Base-by-base conservation (phyloP, 768 basidiomycete genomes). In the Rhizopogon roseolus region DNA sequence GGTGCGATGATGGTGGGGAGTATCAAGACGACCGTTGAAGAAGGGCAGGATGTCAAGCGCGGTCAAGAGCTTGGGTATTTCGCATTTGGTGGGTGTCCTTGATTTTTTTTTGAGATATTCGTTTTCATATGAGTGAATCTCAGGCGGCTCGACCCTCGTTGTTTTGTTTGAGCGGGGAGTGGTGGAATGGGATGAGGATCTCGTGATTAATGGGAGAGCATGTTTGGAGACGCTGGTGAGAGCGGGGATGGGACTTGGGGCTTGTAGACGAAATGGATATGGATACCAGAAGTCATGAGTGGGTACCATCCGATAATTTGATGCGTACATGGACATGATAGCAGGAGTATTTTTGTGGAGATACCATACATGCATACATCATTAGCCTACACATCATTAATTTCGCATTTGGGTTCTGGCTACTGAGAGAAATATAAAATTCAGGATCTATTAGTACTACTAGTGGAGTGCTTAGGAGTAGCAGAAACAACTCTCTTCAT, bases 1-100 rank as follows among this genome's bases (percentile, higher is more conserved):
- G 93, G 93, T 22, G 93, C 93, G 6, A 95, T 95, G 93, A 92
- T 93, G 90, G 95, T 90, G 11, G 93, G 90, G 9, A 91, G 86
- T 55, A 98, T 98, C 65, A 69, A 83, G 61, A 90, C 87, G 5
- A 93, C 93, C 0, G 88, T 93, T n/a, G 61, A 85, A 44, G 91
- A 95, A 62, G 94, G 94, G 1, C 81, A 96, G 19, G 60, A 73
- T 0, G 85, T 98, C 56, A 78, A 78, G 62, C 82, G 91, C 11
- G 94, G 94, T 2, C 81, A 98, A 57, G 96, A 98, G 64, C 82
- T 96, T 63, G 91, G 93, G 1, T 96, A 91, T 65, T 98, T 98
- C 63, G 94, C 93, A 0, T 98, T 98, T 62, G 96, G 95, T 90
- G 50, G 4, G 83, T 73, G 6, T 49, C 28, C 4, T 48, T 3